Evolutionary conservation across 179 eudicot species (phyloP), one percentile per base, ranked within the genome.

Genomic region (Beta lomatogona): DNA sequence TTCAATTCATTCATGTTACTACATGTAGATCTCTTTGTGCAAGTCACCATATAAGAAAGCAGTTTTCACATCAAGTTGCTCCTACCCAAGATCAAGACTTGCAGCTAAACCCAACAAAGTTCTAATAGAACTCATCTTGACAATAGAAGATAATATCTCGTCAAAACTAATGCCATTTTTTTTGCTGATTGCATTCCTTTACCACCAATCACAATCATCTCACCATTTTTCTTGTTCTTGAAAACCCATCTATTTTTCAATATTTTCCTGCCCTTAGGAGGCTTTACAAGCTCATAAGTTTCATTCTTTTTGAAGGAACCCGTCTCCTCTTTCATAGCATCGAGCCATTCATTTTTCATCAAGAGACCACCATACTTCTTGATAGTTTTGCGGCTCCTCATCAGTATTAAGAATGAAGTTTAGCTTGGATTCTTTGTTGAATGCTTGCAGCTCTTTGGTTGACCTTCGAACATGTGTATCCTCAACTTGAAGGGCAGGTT

Each of bases 221-320:
- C 53, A 36, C 78, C 66, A 36, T 75, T 21, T 57, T 55, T 75
- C 65, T 75, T 58, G 12, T 55, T 22, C 46, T 73, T 73, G 44
- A 73, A 53, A 52, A 73, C 63, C 77, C 77, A 54, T 21, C 41
- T 25, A 3, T 73, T 50, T 5, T 53, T 25, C 3, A 21, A n/a
- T 46, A 18, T 4, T 73, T 53, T 28, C 22, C 5, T 11, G 3
- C 77, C 28, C 1, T 28, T 28, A 28, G n/a, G 31, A 28, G 31
- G 31, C 41, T 36, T 36, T 0, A 36, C 41, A 36, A 69, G 70
- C 21, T 71, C 28, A 48, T 41, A 71, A 71, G 75, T 18, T 28
- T 7, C 36, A 9, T 1, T 52, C 55, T 12, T 52, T 52, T 52
- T 9, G 55, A 9, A 52, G 13, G 55, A 12, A 52, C 55, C 13